Conservation (phyloP, 2,329 filamentous ascomycete genomes). For the Fonsecaea pedrosoi region DNA sequence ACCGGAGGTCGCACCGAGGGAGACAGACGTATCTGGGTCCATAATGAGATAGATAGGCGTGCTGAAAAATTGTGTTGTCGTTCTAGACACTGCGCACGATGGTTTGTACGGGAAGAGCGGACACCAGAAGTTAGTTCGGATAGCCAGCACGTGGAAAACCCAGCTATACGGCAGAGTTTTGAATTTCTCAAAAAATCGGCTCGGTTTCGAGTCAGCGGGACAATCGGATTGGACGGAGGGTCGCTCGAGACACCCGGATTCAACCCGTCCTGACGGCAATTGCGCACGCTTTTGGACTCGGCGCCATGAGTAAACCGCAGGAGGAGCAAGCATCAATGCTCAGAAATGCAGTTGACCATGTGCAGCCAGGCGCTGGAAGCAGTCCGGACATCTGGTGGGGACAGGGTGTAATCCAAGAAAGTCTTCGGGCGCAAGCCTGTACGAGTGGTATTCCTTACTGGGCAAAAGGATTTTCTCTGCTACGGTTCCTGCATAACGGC, state of each 20-base stretch:
- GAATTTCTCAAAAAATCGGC: conserved; percentile 3
- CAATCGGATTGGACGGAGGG: neutral
- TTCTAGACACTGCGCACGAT: conserved; percentile 8
- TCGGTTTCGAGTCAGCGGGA: neutral
- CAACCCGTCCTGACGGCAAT: neutral
- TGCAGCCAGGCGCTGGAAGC: neutral
- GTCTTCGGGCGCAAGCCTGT: neutral
- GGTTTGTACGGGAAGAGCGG: neutral
- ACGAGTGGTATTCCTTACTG: conserved; percentile 2
- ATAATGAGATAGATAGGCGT: conserved; percentile 4
- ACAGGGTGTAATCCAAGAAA: neutral
- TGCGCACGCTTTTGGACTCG: conserved; percentile 2
- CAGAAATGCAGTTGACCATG: conserved; percentile 18
- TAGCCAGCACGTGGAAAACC: conserved; percentile 7
- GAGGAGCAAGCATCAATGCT: conserved; percentile 11
- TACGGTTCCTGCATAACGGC: conserved; percentile 21
- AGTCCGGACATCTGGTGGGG: conserved; percentile 13
- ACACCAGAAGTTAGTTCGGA: neutral
- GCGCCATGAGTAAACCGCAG: neutral
- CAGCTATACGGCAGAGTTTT: conserved; percentile 5
- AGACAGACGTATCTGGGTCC: neutral
- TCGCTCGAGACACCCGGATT: conserved; percentile 3
- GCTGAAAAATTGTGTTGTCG: conserved; percentile 13
- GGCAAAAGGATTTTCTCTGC: conserved; percentile 17
- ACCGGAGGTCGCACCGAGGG: neutral